Evolutionary conservation across 306 rosid genomes (phyloP).

Genomic region (Dalbergia cultrata): DNA sequence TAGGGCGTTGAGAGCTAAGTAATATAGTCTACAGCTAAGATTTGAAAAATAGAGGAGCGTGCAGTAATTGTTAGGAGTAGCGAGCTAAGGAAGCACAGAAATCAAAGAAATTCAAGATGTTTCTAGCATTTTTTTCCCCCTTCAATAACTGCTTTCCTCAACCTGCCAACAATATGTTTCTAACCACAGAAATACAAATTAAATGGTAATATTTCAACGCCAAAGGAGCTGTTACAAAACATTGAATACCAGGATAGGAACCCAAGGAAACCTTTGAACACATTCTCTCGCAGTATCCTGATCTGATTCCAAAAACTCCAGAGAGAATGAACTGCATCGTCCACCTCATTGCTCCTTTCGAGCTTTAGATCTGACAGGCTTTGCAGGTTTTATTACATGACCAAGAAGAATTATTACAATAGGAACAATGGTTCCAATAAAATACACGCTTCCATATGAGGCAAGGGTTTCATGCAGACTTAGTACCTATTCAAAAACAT

Average conservation of each 20-base stretch:
- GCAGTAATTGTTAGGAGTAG: neutral
- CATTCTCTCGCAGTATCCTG: conserved; percentile 42
- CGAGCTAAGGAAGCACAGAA: conserved; percentile 17
- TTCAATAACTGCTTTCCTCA: conserved; percentile 38
- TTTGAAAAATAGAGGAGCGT: neutral
- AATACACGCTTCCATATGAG: conserved; percentile 86
- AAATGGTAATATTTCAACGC: conserved; percentile 36
- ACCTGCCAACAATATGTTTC: conserved; percentile 34
- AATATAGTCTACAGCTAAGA: conserved; percentile 5
- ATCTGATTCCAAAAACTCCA: conserved; percentile 45
- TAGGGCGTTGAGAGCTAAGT: neutral
- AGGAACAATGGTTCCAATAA: conserved; percentile 82
- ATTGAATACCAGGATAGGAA: conserved; percentile 35
- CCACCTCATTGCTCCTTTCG: conserved; percentile 74
- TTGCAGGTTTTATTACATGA: conserved; percentile 75
- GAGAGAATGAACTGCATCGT: conserved; percentile 35
- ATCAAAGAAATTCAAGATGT: conserved; percentile 33
- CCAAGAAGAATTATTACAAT: conserved; percentile 69
- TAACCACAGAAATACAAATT: conserved; percentile 45
- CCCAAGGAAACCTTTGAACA: conserved; percentile 42
- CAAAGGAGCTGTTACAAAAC: conserved; percentile 45
- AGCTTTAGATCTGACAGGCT: conserved; percentile 68
- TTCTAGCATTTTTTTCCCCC: conserved; percentile 19
- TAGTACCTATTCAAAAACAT: conserved; percentile 69
- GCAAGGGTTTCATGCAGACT: conserved; percentile 88